phyloP scores from a whole-genome alignment of 805 yeast species.

The Wickerhamomyces tratensis region DNA sequence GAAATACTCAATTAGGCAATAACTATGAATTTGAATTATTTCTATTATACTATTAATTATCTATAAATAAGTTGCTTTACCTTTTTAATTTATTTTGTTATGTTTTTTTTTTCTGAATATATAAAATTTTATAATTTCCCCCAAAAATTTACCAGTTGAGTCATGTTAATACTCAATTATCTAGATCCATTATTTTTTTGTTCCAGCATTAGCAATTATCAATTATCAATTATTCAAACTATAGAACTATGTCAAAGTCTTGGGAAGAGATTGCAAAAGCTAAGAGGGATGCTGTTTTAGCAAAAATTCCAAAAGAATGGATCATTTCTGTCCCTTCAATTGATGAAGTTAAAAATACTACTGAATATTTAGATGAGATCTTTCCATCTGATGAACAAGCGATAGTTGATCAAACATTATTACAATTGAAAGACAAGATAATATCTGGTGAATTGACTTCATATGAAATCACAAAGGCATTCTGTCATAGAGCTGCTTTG shows the following conservation, averaged over 20 bases:
- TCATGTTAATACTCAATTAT: no score
- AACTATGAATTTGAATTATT: no score
- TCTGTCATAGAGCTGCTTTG: conserved; percentile 42
- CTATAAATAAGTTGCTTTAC: no score
- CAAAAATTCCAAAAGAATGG: conserved; percentile 18
- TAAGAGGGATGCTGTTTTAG: conserved; percentile 8
- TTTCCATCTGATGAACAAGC: conserved; percentile 8
- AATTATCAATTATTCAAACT: no score
- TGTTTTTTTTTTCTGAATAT: no score
- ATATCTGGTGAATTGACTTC: conserved; percentile 23
- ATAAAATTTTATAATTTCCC: no score
- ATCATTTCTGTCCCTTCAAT: conserved; percentile 6
- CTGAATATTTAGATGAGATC: conserved; percentile 8
- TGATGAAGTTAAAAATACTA: conserved; percentile 10
- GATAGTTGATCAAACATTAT: conserved; percentile 8
- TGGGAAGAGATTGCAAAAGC: conserved; percentile 12
- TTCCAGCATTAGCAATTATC: no score
- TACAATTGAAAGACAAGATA: conserved; percentile 4
- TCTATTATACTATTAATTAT: no score
- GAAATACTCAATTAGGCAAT: no score
- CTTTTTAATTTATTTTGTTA: no score
- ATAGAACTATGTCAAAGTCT: neutral
- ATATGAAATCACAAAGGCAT: conserved; percentile 35
- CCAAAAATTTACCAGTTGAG: no score
- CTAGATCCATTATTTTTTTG: no score